Evolutionary conservation across 2,329 filamentous ascomycete species (phyloP), one percentile per base, ranked within the genome.

Genomic region (Sphaerulina musiva): DNA sequence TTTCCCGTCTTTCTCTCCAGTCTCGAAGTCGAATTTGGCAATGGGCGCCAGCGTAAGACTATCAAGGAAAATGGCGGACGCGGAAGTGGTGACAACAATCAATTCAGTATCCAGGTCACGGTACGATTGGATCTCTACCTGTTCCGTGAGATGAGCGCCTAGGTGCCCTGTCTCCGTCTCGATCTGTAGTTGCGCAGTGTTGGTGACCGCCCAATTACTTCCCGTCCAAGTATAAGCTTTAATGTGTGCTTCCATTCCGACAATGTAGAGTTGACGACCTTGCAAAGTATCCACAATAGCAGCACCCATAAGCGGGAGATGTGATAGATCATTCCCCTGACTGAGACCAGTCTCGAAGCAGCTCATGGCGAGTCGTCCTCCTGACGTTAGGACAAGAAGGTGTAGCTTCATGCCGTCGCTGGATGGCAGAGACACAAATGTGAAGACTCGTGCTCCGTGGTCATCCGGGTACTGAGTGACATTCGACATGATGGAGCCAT

Each of bases 311-410:
- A 68, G 45, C 31, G 64, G 62, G 6, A 58, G 55, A 4, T 53
- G 53, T 3, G 60, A 63, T 4, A 68, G 31, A 14, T 60, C 54
- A 5, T 44, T 48, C 20, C 51, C 54, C 38, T 29, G 57, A 4
- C 53, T 44, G n/a, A 48, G 45, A 9, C 71, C 73, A 29, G 68
- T 71, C 12, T 76, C 76, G 12, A 79, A 70, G 46, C 76, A 74
- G 9, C 85, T 69, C 62, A 86, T 82, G 0, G 76, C 77, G 64
- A 89, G 72, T 2, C 76, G 74, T 0, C 86, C 87, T 50, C 85
- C 83, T 12, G 80, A 77, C 36, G 80, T 81, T 5, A 89, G 76
- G 6, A 89, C 66, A 7, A 88, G 66, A 1, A 89, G 68, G 9
- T 76, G 68, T 1, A 66, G 55, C 31, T 66, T 66, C 6, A 66